Conservation (phyloP, 1,284 basidiomycete genomes). For the Ceratobasidium sp. region DNA sequence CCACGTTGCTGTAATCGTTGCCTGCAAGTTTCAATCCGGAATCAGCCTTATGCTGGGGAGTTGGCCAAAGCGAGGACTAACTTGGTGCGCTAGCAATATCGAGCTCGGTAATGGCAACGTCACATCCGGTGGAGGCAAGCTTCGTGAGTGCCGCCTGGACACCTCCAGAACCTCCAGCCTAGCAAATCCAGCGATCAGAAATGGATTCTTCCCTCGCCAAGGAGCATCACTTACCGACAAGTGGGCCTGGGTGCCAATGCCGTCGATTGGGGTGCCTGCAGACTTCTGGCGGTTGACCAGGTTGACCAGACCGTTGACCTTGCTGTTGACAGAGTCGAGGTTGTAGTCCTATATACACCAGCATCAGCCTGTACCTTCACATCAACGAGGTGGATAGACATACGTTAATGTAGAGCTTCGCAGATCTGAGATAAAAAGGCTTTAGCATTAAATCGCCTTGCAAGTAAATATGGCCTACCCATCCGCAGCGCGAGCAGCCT, state of each 20-base stretch:
- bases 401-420: slow-evolving; percentile 33
- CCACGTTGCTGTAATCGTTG: slow-evolving; percentile 21
- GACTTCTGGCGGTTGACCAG: slow-evolving; percentile 45
- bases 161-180: slow-evolving; percentile 66
- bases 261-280: slow-evolving; percentile 44
- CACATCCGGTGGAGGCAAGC: slow-evolving; percentile 37
- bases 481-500: slow-evolving; percentile 25
- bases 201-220: no score
- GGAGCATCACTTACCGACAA: slow-evolving; percentile 15
- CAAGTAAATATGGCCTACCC: not conserved
- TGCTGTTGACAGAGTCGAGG: slow-evolving; percentile 19
- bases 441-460: not conserved
- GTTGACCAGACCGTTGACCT: slow-evolving; percentile 40
- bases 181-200: no score
- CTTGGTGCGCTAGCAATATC: slow-evolving; percentile 45
- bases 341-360: slow-evolving; percentile 16
- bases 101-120: slow-evolving; percentile 47
- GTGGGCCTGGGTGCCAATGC: slow-evolving; percentile 45
- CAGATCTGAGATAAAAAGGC: slow-evolving; percentile 1
- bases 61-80: not conserved
- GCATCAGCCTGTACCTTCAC: not conserved
- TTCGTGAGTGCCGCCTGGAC: slow-evolving; percentile 59
- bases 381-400: not conserved
- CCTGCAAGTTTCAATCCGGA: not conserved
- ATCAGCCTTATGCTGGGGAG: not conserved